These are phyloP conservation scores for Thraustotheca clavata DNA, from an alignment of 352 stramenopile genomes.

Conservation along the genomic window DNA sequence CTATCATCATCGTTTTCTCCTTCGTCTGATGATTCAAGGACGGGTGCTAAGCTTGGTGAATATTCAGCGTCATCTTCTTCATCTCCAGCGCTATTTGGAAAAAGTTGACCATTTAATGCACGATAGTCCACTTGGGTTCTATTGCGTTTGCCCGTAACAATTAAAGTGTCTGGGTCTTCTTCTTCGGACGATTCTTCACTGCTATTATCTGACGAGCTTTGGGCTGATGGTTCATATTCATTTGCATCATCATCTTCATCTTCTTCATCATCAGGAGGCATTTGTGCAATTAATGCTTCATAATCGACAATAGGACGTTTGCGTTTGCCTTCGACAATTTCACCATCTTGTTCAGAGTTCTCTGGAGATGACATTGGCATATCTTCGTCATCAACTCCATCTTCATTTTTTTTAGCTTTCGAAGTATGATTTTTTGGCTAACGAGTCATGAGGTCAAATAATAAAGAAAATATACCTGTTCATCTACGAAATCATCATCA, in stretches of 20 bases:
- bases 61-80: conserved; percentile 31
- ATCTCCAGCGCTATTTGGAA: conserved; percentile 48
- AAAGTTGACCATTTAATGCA: conserved; percentile 70
- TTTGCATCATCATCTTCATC: conserved; percentile 34
- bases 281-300: conserved; percentile 53
- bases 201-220: conserved; percentile 21
- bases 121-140: conserved; percentile 70
- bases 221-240: conserved; percentile 22
- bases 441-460: too few species aligned
- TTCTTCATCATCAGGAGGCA: conserved; percentile 58
- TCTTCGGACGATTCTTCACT: conserved; percentile 22
- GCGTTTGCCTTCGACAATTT: conserved; percentile 59
- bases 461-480: too few species aligned
- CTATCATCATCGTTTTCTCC: conserved; percentile 30
- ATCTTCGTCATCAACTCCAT: conserved; percentile 2
- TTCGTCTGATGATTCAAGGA: conserved; percentile 36
- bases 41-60: conserved; percentile 9
- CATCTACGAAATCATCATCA: background rate
- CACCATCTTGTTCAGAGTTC: too few species aligned
- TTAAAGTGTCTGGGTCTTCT: conserved; percentile 27
- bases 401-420: conserved; percentile 25
- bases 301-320: conserved; percentile 80
- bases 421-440: too few species aligned
- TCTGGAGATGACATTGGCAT: too few species aligned
- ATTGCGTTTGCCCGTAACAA: conserved; percentile 69